Percentiles rank a stretch among this genome's conserved stretches.
phyloP scores from a whole-genome alignment of 257 asterid genomes.

The Solanum chaucha region DNA sequence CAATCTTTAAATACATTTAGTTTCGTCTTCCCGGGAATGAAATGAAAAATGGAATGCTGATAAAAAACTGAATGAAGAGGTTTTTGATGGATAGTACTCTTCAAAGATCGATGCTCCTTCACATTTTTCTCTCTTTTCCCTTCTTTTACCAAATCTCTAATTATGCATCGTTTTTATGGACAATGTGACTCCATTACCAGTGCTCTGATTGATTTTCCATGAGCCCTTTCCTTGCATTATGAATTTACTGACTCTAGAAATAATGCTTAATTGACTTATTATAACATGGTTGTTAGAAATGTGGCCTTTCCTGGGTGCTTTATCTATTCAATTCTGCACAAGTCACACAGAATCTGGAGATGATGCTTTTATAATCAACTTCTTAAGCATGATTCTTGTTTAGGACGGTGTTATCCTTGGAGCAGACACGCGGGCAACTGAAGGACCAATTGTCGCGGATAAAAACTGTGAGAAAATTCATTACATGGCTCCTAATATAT shows the following conservation, averaged over 20 bases:
- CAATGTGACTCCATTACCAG: background rate
- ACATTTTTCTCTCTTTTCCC: background rate
- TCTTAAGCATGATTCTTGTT: conserved; percentile 11
- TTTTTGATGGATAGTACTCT: background rate
- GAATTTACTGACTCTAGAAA: background rate
- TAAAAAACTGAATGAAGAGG: background rate
- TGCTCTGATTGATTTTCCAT: background rate
- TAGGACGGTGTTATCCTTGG: conserved; percentile 98
- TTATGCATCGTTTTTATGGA: background rate
- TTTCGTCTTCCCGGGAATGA: background rate
- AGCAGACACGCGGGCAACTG: conserved; percentile 97
- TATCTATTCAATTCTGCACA: background rate
- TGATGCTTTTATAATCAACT: background rate
- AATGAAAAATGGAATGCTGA: background rate
- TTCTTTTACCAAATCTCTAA: background rate
- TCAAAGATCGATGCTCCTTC: background rate
- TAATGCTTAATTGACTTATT: background rate
- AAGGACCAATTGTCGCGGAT: conserved; percentile 98
- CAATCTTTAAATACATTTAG: background rate
- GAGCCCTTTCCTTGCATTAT: background rate
- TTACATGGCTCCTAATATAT: conserved; percentile 78
- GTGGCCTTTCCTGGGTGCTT: background rate
- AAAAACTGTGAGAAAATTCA: conserved; percentile 97
- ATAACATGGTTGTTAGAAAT: background rate
- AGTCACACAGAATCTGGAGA: background rate